Percentiles rank a stretch among this genome's conserved stretches.
Evolutionary conservation across 441 rosid genomes (phyloP).

Genomic region (Mallotus japonicus): DNA sequence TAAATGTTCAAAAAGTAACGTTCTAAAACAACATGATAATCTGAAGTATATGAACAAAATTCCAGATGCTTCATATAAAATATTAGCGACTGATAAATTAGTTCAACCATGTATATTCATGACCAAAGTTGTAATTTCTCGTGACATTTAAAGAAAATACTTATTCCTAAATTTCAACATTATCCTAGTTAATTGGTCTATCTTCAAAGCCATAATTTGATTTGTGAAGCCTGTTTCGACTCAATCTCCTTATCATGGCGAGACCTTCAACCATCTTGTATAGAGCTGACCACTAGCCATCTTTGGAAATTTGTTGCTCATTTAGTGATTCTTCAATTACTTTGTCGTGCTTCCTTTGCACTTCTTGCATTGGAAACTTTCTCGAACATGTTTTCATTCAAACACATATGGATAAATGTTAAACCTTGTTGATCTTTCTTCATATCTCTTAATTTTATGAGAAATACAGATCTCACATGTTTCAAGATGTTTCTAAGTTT

Average conservation of each 20-base stretch:
- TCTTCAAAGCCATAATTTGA: conserved; percentile 50
- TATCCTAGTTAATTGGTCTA: conserved; percentile 76
- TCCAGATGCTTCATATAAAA: background rate
- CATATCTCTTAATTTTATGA: too few species aligned
- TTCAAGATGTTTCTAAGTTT: too few species aligned
- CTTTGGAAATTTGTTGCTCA: conserved; percentile 55
- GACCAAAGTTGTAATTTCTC: background rate
- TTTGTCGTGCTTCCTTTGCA: conserved; percentile 78
- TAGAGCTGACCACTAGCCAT: conserved; percentile 95
- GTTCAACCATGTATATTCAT: background rate
- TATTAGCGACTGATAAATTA: background rate
- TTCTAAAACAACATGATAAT: background rate
- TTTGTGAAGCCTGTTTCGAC: conserved; percentile 48
- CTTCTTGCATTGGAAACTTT: conserved; percentile 41
- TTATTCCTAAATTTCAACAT: conserved; percentile 46
- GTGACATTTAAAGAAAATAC: background rate
- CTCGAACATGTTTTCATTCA: too few species aligned
- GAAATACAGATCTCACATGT: too few species aligned
- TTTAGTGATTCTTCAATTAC: conserved; percentile 66
- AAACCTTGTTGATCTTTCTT: too few species aligned
- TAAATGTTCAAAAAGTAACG: background rate
- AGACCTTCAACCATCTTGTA: conserved; percentile 91
- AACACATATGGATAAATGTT: too few species aligned
- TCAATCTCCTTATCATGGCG: conserved; percentile 77
- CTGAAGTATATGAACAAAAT: background rate